Evolutionary conservation across 148 eudicot genomes (phyloP), one percentile per base, ranked within the genome.

Genomic region (Selenicereus undatus): DNA sequence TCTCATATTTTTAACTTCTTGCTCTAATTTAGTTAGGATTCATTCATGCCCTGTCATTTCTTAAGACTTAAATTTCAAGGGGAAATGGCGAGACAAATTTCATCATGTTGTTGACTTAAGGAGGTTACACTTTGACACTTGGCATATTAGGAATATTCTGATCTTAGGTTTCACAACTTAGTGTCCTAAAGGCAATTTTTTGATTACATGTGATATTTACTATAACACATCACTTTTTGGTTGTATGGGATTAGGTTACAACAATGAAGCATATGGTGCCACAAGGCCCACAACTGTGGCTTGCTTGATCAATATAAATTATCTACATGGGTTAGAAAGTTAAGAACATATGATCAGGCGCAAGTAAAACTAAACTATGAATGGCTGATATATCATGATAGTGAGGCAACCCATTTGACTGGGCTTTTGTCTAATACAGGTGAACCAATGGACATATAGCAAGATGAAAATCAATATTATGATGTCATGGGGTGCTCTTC

Each of bases 21-120:
- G 13, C 54, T 35, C 29, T 18, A 13, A 35, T 11, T 21, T 75
- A 39, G 22, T 64, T 78, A 48, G 54, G 39, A 71, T 73, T 11
- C 36, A 16, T 74, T 45, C 22, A 21, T 81, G 74, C 73, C 7
- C 76, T 36, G 56, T 35, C 27, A 39, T 26, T 30, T 65, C 56
- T 66, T 36, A 21, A 32, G 13, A 71, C 51, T 80, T 80, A 35
- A 78, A 45, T 48, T 51, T 56, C 18, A n/a, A 54, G 20, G 58
- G 60, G 36, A 29, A 16, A 11, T 65, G n/a, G 35, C 5, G 64
- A 64, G 10, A 45, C 64, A 4, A 71, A 14, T 12, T 76, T 60
- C 43, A 42, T 73, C 6, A 35, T 74, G 20, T 54, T 22, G 35
- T 27, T 42, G 27, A 24, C 39, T 56, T 3, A 36, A 24, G 45